Conservation (phyloP, 805 yeast genomes). For the Candida insectorum region DNA sequence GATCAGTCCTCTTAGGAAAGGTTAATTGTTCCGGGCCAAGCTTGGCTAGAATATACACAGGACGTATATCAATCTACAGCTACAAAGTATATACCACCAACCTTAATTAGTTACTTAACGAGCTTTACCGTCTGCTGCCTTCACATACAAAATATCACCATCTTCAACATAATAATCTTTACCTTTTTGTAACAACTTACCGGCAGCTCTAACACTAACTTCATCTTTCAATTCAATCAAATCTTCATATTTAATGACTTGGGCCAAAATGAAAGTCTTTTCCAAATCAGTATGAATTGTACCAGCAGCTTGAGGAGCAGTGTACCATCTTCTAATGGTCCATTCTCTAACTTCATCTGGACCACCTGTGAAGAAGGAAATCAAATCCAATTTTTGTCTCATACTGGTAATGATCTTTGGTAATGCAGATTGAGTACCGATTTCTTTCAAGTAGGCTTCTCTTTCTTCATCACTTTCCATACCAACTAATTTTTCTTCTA, state of each 20-base stretch:
- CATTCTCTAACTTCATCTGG: slow-evolving; percentile 97
- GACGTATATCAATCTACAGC: no score
- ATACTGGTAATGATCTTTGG: slow-evolving; percentile 83
- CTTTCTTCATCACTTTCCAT: slow-evolving; percentile 84
- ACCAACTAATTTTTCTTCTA: slow-evolving; percentile 87
- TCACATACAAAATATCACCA: slow-evolving; percentile 87
- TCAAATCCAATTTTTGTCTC: slow-evolving; percentile 83
- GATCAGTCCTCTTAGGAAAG: no score
- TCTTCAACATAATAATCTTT: slow-evolving; percentile 93
- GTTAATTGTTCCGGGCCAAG: no score
- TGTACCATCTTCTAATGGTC: slow-evolving; percentile 89
- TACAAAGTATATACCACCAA: no score
- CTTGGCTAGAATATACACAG: no score
- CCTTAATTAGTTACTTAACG: slow-evolving; percentile 28
- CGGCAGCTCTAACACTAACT: slow-evolving; percentile 75
- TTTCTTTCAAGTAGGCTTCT: slow-evolving; percentile 66
- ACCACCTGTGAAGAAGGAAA: slow-evolving; percentile 95
- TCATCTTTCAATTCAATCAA: slow-evolving; percentile 74
- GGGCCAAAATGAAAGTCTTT: slow-evolving; percentile 92
- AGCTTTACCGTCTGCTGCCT: slow-evolving; percentile 91
- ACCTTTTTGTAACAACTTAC: slow-evolving; percentile 88
- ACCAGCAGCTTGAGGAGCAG: slow-evolving; percentile 99
- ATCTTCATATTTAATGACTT: slow-evolving; percentile 83
- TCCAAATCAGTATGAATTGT: slow-evolving; percentile 94
- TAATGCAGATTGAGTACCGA: slow-evolving; percentile 75